These are phyloP conservation scores for Croton setiger DNA, from an alignment of 441 rosid genomes.

Conservation along the genomic window DNA sequence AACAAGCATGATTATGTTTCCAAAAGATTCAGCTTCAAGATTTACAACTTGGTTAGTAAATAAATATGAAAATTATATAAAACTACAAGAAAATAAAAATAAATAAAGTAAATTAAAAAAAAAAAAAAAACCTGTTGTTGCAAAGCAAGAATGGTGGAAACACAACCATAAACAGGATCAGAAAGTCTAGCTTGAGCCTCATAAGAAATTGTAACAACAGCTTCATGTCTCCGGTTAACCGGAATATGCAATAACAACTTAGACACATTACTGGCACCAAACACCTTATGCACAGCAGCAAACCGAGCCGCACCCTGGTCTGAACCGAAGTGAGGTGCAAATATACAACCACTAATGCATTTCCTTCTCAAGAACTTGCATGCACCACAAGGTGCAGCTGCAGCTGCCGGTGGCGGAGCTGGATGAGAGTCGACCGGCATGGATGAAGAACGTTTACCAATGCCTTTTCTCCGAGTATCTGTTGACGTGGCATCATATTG, in stretches of 20 bases:
- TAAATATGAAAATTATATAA: background rate
- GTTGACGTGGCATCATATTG: conserved; percentile 32
- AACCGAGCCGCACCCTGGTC: conserved; percentile 90
- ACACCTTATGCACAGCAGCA: conserved; percentile 90
- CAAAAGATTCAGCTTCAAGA: conserved; percentile 3
- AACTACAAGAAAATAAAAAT: background rate
- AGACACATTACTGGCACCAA: conserved; percentile 89
- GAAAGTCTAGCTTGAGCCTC: conserved; percentile 96
- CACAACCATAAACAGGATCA: conserved; percentile 89
- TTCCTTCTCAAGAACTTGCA: conserved; percentile 90
- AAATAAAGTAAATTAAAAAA: background rate
- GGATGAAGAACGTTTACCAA: conserved; percentile 34
- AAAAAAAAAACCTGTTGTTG: conserved; percentile 70
- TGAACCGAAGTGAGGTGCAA: conserved; percentile 82
- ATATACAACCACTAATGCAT: conserved; percentile 75
- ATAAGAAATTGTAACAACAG: conserved; percentile 76
- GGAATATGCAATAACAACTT: conserved; percentile 81
- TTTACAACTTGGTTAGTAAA: background rate
- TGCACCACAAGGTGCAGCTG: conserved; percentile 71
- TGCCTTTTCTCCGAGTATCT: conserved; percentile 42
- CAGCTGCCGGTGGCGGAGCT: conserved; percentile 1
- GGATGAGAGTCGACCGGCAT: conserved; percentile 19
- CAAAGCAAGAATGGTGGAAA: conserved; percentile 79
- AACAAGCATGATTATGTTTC: background rate
- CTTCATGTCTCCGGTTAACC: conserved; percentile 70